Evolutionary conservation across 73 alveolate species (phyloP), one percentile per base, ranked within the genome.

Genomic region (Paramecium pentaurelia): DNA sequence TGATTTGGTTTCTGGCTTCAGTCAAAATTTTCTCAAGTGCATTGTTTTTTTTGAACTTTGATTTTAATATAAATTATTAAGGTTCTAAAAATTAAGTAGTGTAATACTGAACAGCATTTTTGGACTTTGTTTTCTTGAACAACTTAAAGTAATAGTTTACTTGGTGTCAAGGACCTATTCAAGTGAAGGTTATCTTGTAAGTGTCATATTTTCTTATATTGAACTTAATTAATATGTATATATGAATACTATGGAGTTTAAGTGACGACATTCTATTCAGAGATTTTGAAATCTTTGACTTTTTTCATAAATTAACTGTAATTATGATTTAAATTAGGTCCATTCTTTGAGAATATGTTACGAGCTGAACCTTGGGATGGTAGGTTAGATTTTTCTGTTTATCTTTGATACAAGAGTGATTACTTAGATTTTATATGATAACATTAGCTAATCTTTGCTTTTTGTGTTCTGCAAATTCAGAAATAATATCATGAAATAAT

Each of bases 391-490:
- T 64, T 64, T 64, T 64, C 84, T 64, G 12, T 1, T 7, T 8
- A 18, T 54, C 14, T 18, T 16, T 54, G 14, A 54, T 54, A 64
- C 36, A 34, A n/a, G 25, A 32, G 25, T 64, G 18, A 36, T 32
- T 73, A 73, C 87, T 73, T 73, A 73, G 40, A 73, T 40, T 73
- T 1, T 73, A 18, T 32, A 73, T 73, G 3, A 73, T 73, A 32
- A 73, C 60, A 40, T 73, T 73, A 20, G 87, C 87, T 40, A 73
- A 37, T 36, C 87, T 32, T 36, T 73, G 10, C 40, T 73, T 73
- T 73, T 40, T 73, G 22, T 73, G 87, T 40, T 37, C 60, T 16
- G 87, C 60, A 73, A 36, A 73, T 73, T 73, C 87, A 30, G 84
- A 64, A 8, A 64, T 9, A 8, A 64, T 32, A n/a, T 64, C 84